Conservation (phyloP, 495 filamentous ascomycete genomes). For the Lasiosphaeris hirsuta region DNA sequence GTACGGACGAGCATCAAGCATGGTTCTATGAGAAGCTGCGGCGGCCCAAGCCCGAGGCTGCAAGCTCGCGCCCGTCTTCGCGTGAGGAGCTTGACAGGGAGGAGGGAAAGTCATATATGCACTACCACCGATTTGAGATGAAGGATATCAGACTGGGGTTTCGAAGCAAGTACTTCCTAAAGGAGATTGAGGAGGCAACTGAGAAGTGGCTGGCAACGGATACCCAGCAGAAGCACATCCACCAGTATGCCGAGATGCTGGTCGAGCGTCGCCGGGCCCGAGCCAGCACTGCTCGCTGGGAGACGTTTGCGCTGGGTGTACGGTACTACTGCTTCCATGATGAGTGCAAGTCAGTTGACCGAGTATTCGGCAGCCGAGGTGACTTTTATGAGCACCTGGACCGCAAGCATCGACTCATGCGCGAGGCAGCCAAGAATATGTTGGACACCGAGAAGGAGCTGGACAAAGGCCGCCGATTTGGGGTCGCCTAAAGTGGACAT, state of each 20-base stretch:
- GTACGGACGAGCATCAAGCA: slow-evolving; percentile 32
- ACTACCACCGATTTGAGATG: slow-evolving; percentile 31
- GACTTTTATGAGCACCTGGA: slow-evolving; percentile 31
- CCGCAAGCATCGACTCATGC: slow-evolving; percentile 18
- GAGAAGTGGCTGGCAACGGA: slow-evolving; percentile 18
- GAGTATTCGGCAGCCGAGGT: slow-evolving; percentile 20
- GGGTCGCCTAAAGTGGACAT: slow-evolving; percentile 13
- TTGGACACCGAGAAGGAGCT: slow-evolving; percentile 25
- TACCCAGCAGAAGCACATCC: slow-evolving; percentile 15
- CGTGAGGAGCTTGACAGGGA: slow-evolving; percentile 14
- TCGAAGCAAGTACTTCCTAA: slow-evolving; percentile 19
- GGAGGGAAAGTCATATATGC: slow-evolving; percentile 18
- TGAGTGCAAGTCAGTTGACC: slow-evolving; percentile 12
- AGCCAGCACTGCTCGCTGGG: slow-evolving; percentile 29
- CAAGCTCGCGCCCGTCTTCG: neutral
- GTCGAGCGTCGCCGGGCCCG: slow-evolving; percentile 21
- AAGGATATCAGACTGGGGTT: slow-evolving; percentile 23
- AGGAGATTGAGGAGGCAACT: slow-evolving; percentile 29
- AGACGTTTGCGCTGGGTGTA: slow-evolving; percentile 32
- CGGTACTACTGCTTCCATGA: slow-evolving; percentile 27
- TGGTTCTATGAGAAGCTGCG: slow-evolving; percentile 33
- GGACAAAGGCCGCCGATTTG: slow-evolving; percentile 30
- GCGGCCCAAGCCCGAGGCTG: neutral
- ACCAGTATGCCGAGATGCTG: slow-evolving; percentile 20
- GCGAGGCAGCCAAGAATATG: slow-evolving; percentile 11